Base-by-base conservation (phyloP, 148 eudicot genomes). In the Nepenthes mirabilis region DNA sequence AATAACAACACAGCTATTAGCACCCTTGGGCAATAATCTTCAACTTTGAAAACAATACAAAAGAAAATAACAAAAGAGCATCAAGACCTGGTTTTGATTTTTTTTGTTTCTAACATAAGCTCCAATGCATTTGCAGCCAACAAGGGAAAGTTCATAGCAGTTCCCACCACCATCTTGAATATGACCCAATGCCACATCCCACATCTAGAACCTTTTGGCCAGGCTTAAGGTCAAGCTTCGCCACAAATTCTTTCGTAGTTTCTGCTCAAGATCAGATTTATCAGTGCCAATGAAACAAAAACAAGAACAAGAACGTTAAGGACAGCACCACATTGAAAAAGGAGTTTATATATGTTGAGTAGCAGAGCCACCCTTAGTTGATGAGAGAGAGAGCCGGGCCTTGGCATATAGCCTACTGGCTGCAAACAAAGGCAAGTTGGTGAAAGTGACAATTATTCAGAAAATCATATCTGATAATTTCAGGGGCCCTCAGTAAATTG, bases 181-280 rank as follows among this genome's bases (percentile, higher is more conserved):
- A 52, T 77, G 85, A 43, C 91, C 95, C 99, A 55, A 94, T 86
- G 60, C 99, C 99, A 67, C 99, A 94, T 35, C 99, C 99, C 61
- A 94, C 99, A 77, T 94, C 99, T 56, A 94, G 72, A 59, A 89
- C 97, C 69, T 82, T 94, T 75, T 89, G 95, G 57, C 99, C 95
- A 52, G 99, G 90, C 78, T 86, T 75, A 63, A 94, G 81, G 70
- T 80, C 95, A 66, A 94, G 76, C 77, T 65, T 86, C 36, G 73
- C 74, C 56, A 94, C 93, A 80, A 94, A 94, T 68, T 94, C 99
- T 65, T 75, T 86, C 9, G 99, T 94, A 35, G 99, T 94, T 52
- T 86, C 99, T 94, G 99, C 53, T 40, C 73, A 77, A 48, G 57
- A 36, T 36, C 9, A 52, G n/a, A n/a, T n/a, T n/a, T n/a, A 11